Percentiles rank a stretch among this genome's conserved stretches.
Evolutionary conservation across 2,329 filamentous ascomycete species (phyloP).

Genomic region (Knoxdaviesia capensis): DNA sequence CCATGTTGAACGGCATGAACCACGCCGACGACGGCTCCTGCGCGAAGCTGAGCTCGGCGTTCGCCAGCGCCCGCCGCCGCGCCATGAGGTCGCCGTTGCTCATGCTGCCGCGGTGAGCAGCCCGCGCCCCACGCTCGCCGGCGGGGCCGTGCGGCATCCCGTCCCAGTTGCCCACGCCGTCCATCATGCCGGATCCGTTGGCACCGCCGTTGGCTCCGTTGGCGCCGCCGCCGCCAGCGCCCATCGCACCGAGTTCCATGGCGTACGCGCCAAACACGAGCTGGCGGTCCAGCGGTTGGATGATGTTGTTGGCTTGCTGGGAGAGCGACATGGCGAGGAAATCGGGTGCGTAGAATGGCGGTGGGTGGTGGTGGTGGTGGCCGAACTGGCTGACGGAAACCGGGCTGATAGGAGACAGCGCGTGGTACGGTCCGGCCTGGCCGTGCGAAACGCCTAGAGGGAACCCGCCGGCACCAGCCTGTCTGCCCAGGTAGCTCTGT

Average conservation of each 20-base stretch:
- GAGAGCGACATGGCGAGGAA: constrained; percentile 31
- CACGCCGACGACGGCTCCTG: constrained; percentile 47
- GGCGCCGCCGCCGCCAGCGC: neutral
- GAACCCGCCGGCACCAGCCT: constrained; percentile 11
- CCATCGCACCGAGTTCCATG: constrained; percentile 23
- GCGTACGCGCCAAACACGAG: constrained; percentile 57
- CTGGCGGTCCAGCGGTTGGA: constrained; percentile 55
- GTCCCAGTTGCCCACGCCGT: constrained; percentile 20
- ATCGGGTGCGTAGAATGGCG: constrained; percentile 27
- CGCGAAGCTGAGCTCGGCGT: constrained; percentile 6
- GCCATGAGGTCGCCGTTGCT: neutral
- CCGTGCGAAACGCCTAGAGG: constrained; percentile 20
- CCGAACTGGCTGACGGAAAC: constrained; percentile 19
- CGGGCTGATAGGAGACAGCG: constrained; percentile 32
- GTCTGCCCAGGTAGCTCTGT: too few relatives aligned
- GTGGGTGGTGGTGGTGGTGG: constrained; percentile 16
- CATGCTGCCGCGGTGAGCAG: neutral
- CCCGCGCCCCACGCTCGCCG: constrained; percentile 7
- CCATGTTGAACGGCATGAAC: constrained; percentile 88
- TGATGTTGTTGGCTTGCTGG: constrained; percentile 26
- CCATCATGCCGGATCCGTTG: too few relatives aligned
- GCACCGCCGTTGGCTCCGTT: neutral
- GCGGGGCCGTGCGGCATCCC: constrained; percentile 9
- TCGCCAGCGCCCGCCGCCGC: constrained; percentile 5
- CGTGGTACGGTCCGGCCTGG: constrained; percentile 20